Evolutionary conservation across 2,329 filamentous ascomycete species (phyloP), one percentile per base, ranked within the genome.

Genomic region (Cephalotrichum gorgonifer): DNA sequence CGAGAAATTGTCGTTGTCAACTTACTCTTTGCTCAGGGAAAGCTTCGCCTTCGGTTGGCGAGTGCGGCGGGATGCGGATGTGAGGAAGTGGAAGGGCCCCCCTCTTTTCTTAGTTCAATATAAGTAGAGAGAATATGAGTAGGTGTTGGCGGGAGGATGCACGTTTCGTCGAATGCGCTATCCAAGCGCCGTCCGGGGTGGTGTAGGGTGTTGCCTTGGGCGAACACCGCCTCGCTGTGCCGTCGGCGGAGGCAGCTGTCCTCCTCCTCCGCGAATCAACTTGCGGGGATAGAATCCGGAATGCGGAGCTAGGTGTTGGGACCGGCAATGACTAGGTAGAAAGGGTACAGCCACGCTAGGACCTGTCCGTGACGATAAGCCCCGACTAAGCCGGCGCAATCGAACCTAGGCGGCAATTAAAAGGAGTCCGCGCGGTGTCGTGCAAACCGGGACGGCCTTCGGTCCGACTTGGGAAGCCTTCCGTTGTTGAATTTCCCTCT

Each of bases 391-490:
- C 38, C 14, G 47, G 20, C 22, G 39, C 15, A 43, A 43, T 43
- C 26, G 25, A 43, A 43, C n/a, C 20, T 20, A 31, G 14, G 35
- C n/a, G 35, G 22, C 35, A 39, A 39, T 39, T 9, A 9, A 39
- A 39, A 39, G 22, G 17, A 20, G 17, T 39, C 7, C 17, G 15
- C 17, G 22, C 35, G 35, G 17, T n/a, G n/a, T n/a, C 17, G 27
- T 42, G 20, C 20, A 39, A 48, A 33, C 17, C 20, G 42, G 17
- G 27, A 15, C 39, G 31, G 39, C 27, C 35, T 35, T 26, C 39
- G 47, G 25, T 25, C 47, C 39, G 27, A n/a, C 44, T 48, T 48
- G 35, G 47, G 47, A 48, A 48, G 39, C 28, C 17, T 48, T 33
- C 47, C 39, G 39, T 48, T 17, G 39, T 33, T 28, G 47, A 48